Evolutionary conservation across 306 rosid species (phyloP).

Genomic region (Gillenia trifoliata): DNA sequence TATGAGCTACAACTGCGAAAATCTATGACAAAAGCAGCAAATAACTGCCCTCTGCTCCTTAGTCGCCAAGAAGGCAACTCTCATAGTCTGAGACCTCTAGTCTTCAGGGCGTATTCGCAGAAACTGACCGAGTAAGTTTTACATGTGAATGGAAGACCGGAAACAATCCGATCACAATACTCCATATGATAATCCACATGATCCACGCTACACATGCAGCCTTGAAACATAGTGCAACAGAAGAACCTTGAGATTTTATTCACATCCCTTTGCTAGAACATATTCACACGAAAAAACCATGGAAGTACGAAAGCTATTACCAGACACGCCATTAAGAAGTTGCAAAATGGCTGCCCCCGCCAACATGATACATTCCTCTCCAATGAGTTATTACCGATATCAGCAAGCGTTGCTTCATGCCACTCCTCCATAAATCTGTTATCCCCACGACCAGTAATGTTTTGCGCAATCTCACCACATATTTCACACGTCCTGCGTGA

Average conservation of each 20-base stretch:
- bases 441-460: constrained; percentile 47
- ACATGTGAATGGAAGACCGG: constrained; percentile 11
- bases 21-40: background rate
- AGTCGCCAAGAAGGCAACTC: constrained; percentile 21
- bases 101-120: constrained; percentile 24
- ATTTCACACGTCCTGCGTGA: constrained; percentile 72
- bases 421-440: constrained; percentile 71
- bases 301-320: constrained; percentile 94
- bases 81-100: constrained; percentile 20
- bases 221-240: constrained; percentile 22
- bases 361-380: constrained; percentile 50
- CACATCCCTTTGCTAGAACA: constrained; percentile 54
- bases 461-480: constrained; percentile 73
- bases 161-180: constrained; percentile 7
- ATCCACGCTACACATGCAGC: constrained; percentile 9
- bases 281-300: constrained; percentile 86
- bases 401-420: constrained; percentile 59
- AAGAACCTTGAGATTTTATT: constrained; percentile 2
- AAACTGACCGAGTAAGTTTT: constrained; percentile 6
- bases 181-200: constrained; percentile 16
- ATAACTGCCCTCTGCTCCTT: constrained; percentile 2
- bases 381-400: constrained; percentile 27
- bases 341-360: constrained; percentile 94
- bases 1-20: background rate
- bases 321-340: constrained; percentile 95